Evolutionary conservation across 2,329 filamentous ascomycete species (phyloP).

Genomic region (Monosporascus sp.): DNA sequence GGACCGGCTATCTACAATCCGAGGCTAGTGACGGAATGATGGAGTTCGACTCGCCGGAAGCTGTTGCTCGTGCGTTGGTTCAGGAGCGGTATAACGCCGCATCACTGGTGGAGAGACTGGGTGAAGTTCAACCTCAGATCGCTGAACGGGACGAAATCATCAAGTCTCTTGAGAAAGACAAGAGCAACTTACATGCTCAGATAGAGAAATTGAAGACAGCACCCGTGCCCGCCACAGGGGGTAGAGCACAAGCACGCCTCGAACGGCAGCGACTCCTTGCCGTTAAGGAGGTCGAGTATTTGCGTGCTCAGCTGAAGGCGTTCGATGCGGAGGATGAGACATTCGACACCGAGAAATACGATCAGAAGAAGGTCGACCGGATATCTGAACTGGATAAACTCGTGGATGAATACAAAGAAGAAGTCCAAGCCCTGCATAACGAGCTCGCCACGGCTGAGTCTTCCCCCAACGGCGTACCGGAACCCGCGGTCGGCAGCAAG

Average conservation of each 20-base stretch:
- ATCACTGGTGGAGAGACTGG: constrained; percentile 74
- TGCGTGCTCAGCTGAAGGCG: constrained; percentile 85
- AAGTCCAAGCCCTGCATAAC: constrained; percentile 68
- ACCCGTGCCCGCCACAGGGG: constrained; percentile 43
- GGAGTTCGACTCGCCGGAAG: constrained; percentile 84
- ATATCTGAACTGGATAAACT: constrained; percentile 81
- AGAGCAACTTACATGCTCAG: constrained; percentile 58
- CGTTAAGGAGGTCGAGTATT: constrained; percentile 88
- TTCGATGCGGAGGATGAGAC: constrained; percentile 86
- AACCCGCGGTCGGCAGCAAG: constrained; percentile 52
- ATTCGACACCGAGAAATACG: constrained; percentile 73
- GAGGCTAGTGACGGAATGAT: constrained; percentile 53
- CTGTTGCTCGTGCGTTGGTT: constrained; percentile 77
- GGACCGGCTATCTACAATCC: constrained; percentile 80
- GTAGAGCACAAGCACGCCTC: constrained; percentile 68
- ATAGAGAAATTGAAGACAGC: constrained; percentile 63
- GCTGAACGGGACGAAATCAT: constrained; percentile 73
- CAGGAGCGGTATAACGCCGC: constrained; percentile 77
- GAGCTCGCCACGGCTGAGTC: constrained; percentile 67
- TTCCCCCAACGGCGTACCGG: constrained; percentile 27
- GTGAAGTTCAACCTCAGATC: constrained; percentile 72
- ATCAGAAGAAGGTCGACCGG: constrained; percentile 68
- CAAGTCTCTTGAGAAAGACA: constrained; percentile 66
- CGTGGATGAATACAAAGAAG: constrained; percentile 78
- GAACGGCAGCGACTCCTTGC: constrained; percentile 83